These are phyloP conservation scores for Cryphonectria carpinicola DNA, from an alignment of 2,329 filamentous ascomycete genomes.

Conservation along the genomic window DNA sequence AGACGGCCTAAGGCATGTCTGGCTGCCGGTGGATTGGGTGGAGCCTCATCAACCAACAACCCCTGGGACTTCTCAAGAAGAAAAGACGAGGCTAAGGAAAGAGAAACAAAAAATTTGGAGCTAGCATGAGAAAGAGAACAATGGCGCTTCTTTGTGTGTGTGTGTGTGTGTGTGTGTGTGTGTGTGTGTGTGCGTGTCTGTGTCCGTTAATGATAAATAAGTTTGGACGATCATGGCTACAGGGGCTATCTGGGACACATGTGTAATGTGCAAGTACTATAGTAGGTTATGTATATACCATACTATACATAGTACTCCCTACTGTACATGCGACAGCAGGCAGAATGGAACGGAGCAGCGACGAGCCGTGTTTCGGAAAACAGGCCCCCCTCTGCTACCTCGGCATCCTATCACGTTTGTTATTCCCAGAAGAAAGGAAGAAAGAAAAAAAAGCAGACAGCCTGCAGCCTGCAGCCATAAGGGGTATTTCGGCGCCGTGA, in stretches of 20 bases:
- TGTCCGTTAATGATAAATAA: neutral
- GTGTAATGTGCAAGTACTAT: neutral
- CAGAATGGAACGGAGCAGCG: neutral
- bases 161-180: neutral
- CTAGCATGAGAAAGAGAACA: neutral
- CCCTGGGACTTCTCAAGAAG: neutral
- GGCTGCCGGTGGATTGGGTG: neutral
- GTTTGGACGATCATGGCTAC: neutral
- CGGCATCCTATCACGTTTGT: neutral
- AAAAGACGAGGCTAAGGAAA: neutral
- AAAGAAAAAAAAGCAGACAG: neutral
- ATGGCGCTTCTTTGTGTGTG: neutral
- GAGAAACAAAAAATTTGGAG: neutral
- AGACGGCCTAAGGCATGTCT: neutral
- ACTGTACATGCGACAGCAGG: neutral
- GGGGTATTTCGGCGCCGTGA: neutral
- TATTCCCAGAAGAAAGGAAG: neutral
- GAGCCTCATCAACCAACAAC: neutral
- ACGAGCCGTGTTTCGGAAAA: neutral
- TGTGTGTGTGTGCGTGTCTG: neutral
- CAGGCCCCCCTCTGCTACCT: neutral
- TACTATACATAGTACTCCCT: neutral
- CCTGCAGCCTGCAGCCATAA: neutral
- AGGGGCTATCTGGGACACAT: neutral
- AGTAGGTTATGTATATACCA: neutral